These are phyloP conservation scores for Candida albicans DNA, from an alignment of 1,139 yeast species.

Conservation along the genomic window DNA sequence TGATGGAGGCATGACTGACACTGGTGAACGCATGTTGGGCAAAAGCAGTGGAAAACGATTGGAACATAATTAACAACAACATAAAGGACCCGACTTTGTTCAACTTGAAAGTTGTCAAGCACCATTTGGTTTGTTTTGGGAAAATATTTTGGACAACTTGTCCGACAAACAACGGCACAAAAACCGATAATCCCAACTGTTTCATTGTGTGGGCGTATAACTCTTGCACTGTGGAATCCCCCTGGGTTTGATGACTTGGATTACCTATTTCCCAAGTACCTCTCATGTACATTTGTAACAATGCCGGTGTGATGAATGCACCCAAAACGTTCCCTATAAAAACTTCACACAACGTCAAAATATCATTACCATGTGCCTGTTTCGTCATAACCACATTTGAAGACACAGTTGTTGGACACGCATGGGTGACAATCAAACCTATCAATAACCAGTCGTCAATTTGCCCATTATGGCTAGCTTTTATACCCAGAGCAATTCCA, in stretches of 20 bases:
- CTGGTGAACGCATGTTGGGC: constrained; percentile 74
- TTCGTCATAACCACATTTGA: constrained; percentile 93
- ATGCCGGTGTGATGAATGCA: constrained; percentile 83
- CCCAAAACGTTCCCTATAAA: constrained; percentile 82
- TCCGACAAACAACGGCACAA: constrained; percentile 85
- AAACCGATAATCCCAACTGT: constrained; percentile 80
- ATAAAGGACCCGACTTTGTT: constrained; percentile 76
- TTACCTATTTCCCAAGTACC: constrained; percentile 77
- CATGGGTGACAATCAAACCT: constrained; percentile 78
- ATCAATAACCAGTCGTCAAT: constrained; percentile 75
- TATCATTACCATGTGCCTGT: constrained; percentile 76
- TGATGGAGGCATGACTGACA: constrained; percentile 67
- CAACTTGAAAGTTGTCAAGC: constrained; percentile 56
- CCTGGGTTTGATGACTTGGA: constrained; percentile 56
- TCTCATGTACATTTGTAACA: constrained; percentile 66
- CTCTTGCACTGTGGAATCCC: constrained; percentile 46
- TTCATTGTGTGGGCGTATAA: constrained; percentile 78
- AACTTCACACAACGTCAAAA: constrained; percentile 79
- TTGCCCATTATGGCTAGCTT: constrained; percentile 51
- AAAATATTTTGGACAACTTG: constrained; percentile 72
- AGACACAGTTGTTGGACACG: constrained; percentile 89
- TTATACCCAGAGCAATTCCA: constrained; percentile 72
- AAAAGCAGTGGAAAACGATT: constrained; percentile 87
- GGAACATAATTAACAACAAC: constrained; percentile 76
- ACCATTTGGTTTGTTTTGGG: constrained; percentile 65